Base-by-base conservation (phyloP, 2,329 filamentous ascomycete genomes). In the Colletotrichum liaoningense region DNA sequence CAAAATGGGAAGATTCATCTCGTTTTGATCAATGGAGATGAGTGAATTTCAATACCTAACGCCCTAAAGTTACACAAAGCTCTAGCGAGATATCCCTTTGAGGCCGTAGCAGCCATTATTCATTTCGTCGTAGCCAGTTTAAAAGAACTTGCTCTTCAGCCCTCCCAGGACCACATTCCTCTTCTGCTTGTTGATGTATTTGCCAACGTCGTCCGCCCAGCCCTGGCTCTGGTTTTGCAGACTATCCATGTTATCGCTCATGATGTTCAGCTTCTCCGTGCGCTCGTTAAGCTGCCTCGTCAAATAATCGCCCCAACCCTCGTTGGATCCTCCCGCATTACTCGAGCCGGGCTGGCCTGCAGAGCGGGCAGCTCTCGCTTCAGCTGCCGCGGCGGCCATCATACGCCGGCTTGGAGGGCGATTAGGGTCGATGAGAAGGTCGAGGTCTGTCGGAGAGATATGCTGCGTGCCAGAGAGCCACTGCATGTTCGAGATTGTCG, bases 381-480 rank as follows among this genome's bases (percentile, higher is more conserved):
- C 95, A 6, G 92, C 89, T 1, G 91, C 92, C 46, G 93, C 90
- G 63, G 97, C 95, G 1, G 92, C 93, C 60, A 97, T 82, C 94
- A 97, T 97, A 46, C 93, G 91, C 83, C 97, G 97, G 73, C 94
- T 97, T 1, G 95, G 93, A 3, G 96, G 97, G 3, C 97, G 90
- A 79, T 97, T 93, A 1, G 95, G 92, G 63, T 96, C 95, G 73
- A 99, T 97, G 1, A 99, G 86, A 2, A 98, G 84, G 79, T 98
- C 97, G 79, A 99, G 91, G 78, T 99, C 97, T 2, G 92, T 88
- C 0, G 94, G 93, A 1, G 94, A 95, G 58, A 99, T 89, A 78
- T 97, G 93, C 82, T 98, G 96, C 1, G 96, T 98, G 4, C 97
- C 97, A 0, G 95, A 93, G 65, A 99, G 95, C 97, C 97, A 99